Conservation (phyloP, 2,329 filamentous ascomycete genomes). For the Colletotrichum sojae region DNA sequence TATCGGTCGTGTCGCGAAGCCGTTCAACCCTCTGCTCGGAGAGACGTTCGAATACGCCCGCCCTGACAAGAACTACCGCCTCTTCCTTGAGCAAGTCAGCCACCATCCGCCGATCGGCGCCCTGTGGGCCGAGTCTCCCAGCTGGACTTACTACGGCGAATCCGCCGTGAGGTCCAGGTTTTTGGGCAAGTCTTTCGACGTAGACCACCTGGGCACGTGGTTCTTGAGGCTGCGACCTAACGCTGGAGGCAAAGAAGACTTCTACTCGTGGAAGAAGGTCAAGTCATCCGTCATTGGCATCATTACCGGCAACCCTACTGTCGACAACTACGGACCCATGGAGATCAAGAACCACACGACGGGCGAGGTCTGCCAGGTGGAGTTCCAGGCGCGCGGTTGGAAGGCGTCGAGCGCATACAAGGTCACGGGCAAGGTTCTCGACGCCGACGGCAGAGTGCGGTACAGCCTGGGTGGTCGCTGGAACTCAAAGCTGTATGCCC, state of each 20-base stretch:
- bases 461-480: conserved; percentile 94
- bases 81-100: conserved; percentile 98
- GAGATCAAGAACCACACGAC: conserved; percentile 98
- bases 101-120: conserved; percentile 97
- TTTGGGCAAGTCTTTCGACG: conserved; percentile 97
- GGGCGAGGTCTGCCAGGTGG: conserved; percentile 87
- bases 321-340: conserved; percentile 99
- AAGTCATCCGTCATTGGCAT: conserved; percentile 98
- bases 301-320: conserved; percentile 93
- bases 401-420: conserved; percentile 93
- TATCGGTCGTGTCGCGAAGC: conserved; percentile 96
- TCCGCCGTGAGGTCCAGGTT: conserved; percentile 97
- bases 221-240: conserved; percentile 88
- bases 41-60: conserved; percentile 98
- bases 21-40: conserved; percentile 95
- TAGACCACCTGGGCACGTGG: conserved; percentile 97
- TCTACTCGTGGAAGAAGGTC: conserved; percentile 99
- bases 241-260: conserved; percentile 81
- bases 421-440: conserved; percentile 87
- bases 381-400: conserved; percentile 97
- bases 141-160: conserved; percentile 98
- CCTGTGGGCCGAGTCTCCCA: conserved; percentile 90
- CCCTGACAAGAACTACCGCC: conserved; percentile 97
- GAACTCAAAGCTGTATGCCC: conserved; percentile 98
- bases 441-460: conserved; percentile 82